Base-by-base conservation (phyloP, 768 basidiomycete genomes). In the Cystoderma amianthinum region DNA sequence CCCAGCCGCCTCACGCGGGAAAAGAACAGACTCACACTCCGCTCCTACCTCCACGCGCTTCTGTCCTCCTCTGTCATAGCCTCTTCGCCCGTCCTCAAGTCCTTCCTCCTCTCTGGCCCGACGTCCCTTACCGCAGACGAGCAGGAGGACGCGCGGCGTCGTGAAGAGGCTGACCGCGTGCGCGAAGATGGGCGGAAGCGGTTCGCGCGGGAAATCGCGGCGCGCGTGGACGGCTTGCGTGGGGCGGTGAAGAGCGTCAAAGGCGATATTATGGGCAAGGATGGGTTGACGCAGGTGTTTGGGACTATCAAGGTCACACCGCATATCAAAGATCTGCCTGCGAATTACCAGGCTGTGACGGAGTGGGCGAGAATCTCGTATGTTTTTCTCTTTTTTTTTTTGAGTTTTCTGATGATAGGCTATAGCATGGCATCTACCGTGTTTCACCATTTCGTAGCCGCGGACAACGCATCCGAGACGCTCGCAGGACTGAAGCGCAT, bases 321-420 rank as follows among this genome's bases (percentile, higher is more conserved):
- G 5, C 68, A 81, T 43, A 80, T 94, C 6, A 71, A 76, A 43
- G 76, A 81, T 53, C 63, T 99, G 33, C 95, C 96, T 4, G 58
- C 67, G 5, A 89, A 94, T 46, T 97, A 93, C 53, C 72, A 78
- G 48, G 87, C 92, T 30, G 91, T 97, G 35, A 57, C 95, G 5
- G 95, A 98, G 61, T 99, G 96, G 95, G 96, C 87, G 4, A 70
- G 94, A 41, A 96, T 97, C 56, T 95, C 95, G 92, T 95, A 45
- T 28, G 25, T 28, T 28, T 38, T 10, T 16, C 38, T 2, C 20
- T 34, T 30, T 20, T 18, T 22, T 38, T 5, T 13, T 16, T n/a
- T 43, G 25, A 34, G 36, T 36, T 41, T 42, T 18, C 28, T 23
- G 39, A 50, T 37, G 40, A 32, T 45, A 98, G 94, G 24, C 69